phyloP scores from a whole-genome alignment of 148 eudicot genomes.

The Fagopyrum homotropicum region DNA sequence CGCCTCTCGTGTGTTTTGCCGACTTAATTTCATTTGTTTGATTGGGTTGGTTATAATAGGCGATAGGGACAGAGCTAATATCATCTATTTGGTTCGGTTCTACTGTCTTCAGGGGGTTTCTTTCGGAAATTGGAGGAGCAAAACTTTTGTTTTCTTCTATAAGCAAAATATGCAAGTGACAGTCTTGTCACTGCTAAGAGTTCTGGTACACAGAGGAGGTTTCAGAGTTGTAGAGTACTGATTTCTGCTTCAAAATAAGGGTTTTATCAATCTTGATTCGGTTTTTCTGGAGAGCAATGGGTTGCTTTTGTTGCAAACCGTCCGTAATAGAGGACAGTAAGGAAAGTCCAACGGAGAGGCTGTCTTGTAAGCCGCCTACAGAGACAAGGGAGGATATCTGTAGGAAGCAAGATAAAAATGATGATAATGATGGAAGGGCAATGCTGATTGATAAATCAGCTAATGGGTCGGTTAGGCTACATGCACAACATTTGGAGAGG shows the following conservation, averaged over 20 bases:
- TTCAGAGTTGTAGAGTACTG: background rate
- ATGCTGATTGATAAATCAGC: constrained; percentile 62
- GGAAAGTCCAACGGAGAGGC: constrained; percentile 58
- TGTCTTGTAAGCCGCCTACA: constrained; percentile 35
- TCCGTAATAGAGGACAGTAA: constrained; percentile 53
- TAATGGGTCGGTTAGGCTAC: constrained; percentile 34
- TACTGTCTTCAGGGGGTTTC: background rate
- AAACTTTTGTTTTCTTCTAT: constrained; percentile 4
- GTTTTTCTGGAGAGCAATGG: constrained; percentile 33
- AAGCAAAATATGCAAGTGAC: constrained; percentile 3
- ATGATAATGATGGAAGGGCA: constrained; percentile 48
- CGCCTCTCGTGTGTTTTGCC: background rate
- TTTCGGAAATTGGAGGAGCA: background rate
- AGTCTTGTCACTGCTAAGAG: background rate
- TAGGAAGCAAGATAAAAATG: constrained; percentile 27
- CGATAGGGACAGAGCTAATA: constrained; percentile 1
- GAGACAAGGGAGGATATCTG: constrained; percentile 49
- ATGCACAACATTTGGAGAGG: constrained; percentile 43
- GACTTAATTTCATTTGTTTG: background rate
- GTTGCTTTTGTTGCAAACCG: constrained; percentile 68
- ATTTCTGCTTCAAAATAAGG: background rate
- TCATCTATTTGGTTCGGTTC: background rate
- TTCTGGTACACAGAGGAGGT: background rate
- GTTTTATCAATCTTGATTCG: constrained; percentile 7
- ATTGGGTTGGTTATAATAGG: constrained; percentile 1